Evolutionary conservation across 1,284 basidiomycete genomes (phyloP), one percentile per base, ranked within the genome.

Genomic region (Vanrija pseudolonga): DNA sequence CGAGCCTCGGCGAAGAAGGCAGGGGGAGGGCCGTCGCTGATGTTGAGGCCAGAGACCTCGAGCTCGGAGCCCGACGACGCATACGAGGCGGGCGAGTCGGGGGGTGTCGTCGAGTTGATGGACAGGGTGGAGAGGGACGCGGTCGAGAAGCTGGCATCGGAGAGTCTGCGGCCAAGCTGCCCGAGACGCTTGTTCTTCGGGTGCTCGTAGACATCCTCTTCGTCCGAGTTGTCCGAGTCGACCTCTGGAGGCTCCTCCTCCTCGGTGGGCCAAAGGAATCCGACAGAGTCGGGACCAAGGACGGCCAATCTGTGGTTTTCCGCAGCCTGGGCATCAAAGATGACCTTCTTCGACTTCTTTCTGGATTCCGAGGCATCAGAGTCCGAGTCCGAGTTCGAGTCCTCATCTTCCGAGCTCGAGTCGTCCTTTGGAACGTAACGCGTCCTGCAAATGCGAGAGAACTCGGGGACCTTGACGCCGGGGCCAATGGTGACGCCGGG

Each of bases 371-470:
- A 85, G 37, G 84, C 85, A 63, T 90, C 87, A 32, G 32, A 32
- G 14, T 78, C 77, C 4, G 80, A 78, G 19, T 83, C 82, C 4
- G 81, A 80, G 24, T 83, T 83, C 49, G 81, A 85, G 37, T 84
- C 85, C 63, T 90, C 87, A 26, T 26, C 24, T n/a, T n/a, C 24
- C 24, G 4, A 26, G 24, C 24, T 9, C 32, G 26, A 26, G 26
- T 26, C 26, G 26, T 26, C 26, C 7, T 26, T 11, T 45, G 85
- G 85, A 58, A 86, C 81, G 50, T 89, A 88, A 64, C 88, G 85
- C 64, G 85, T 80, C 84, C 56, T 81, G 76, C 74, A 91, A 43
- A 98, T 79, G 51, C 90, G 80, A 62, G 85, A 83, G 66, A 89
- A 93, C 20, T 84, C 82, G 22, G 79, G 76, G 36, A 97, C 68